Base-by-base conservation (phyloP, 129 eudicot species). In the Flaveria linearis region DNA sequence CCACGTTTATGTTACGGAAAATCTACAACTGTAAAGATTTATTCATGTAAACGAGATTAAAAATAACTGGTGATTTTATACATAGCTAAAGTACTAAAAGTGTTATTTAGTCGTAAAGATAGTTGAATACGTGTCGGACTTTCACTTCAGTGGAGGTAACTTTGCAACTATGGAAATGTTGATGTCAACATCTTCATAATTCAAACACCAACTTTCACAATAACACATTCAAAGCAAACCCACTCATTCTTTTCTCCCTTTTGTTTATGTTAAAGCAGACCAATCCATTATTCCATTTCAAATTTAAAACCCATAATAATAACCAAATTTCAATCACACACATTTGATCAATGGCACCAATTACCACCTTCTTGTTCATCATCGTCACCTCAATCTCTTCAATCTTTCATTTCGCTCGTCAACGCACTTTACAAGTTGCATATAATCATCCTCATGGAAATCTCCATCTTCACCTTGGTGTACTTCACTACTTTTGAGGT, bases 341-440 rank as follows among this genome's bases (percentile, higher is more conserved):
- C 18, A 72, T 15, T 30, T 63, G 41, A 56, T 45, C 72, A 71
- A 78, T 78, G 82, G 72, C 52, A 33, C 82, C 82, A 58, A 71
- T 78, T 26, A 71, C 66, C 15, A 78, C 46, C 7, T 78, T 71
- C 18, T 61, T 78, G 15, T 33, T 61, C 20, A 13, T 78, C 77
- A 30, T 78, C 72, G 61, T 78, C 66, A 71, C 69, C 25, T 60
- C 77, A 23, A 26, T 71, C 5, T 69, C 57, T 20, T 78, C 82
- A 22, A 20, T 78, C 3, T 4, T 17, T 47, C 55, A 61, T 13
- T 9, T 58, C 5, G 66, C 30, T 60, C 26, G n/a, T 30, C 72
- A 2, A 13, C 28, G 43, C 64, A 45, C 65, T 28, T 11, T 30
- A 20, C 66, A 18, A 20, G 20, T 49, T 71, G 18, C 55, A 7